Evolutionary conservation across 805 yeast genomes (phyloP).

Genomic region (Yamadazyma insecticola): DNA sequence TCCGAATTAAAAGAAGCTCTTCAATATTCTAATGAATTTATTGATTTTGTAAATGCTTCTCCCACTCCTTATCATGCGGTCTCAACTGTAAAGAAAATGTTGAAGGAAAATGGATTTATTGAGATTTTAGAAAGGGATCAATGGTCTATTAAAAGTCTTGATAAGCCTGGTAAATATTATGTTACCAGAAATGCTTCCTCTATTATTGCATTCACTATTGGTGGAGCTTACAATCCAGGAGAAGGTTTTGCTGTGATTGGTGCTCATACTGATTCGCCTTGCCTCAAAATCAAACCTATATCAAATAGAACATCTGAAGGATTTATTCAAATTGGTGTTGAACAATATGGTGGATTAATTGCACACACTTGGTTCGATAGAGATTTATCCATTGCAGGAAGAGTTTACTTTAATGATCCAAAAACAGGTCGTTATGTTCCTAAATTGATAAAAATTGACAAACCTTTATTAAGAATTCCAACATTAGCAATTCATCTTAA

Average conservation of each 20-base stretch:
- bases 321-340: conserved; percentile 86
- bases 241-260: conserved; percentile 87
- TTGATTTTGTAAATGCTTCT: conserved; percentile 73
- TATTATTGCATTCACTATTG: conserved; percentile 81
- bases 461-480: conserved; percentile 86
- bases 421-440: conserved; percentile 47
- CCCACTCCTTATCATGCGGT: conserved; percentile 97
- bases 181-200: conserved; percentile 91
- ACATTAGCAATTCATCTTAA: conserved; percentile 91
- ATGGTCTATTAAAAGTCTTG: conserved; percentile 56
- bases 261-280: conserved; percentile 95
- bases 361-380: conserved; percentile 98
- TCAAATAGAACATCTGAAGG: conserved; percentile 70
- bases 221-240: conserved; percentile 67
- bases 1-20: too few relatives aligned
- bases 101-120: conserved; percentile 60
- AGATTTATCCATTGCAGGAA: conserved; percentile 86
- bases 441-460: conserved; percentile 70
- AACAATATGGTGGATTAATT: conserved; percentile 91
- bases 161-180: conserved; percentile 61
- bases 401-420: conserved; percentile 66
- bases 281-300: conserved; percentile 81
- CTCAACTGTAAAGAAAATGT: conserved; percentile 50
- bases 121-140: conserved; percentile 67
- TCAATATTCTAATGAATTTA: conserved; percentile 54